Base-by-base conservation (phyloP, 202 grass and related monocot genomes). In the Schoenoplectus triqueter region DNA sequence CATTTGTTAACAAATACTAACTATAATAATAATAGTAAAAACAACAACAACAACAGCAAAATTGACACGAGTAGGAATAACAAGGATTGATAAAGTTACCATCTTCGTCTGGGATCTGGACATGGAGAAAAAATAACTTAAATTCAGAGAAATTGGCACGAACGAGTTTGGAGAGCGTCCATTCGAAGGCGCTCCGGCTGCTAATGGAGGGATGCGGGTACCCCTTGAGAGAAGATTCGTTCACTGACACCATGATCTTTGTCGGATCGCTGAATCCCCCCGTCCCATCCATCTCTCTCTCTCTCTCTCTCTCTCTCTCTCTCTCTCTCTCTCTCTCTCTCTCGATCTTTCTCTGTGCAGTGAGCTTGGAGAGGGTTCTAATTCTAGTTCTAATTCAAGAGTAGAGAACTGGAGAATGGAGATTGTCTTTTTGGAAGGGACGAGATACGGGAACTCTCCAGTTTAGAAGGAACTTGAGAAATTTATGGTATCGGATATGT, bases 151-250 rank as follows among this genome's bases (percentile, higher is more conserved):
- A 7, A 81, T 98, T 98, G 88, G 93, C 95, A 64, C 91, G 96
- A 64, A 98, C 87, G 78, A 98, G 91, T 91, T 94, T 98, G 82
- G 88, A 80, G 62, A 98, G 88, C 65, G 89, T 98, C 95, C 93
- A 95, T 69, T 95, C 95, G 87, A 98, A 95, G 78, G 96, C 96
- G 69, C 80, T 67, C 81, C 95, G 82, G 88, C 91, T 89, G 82
- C 92, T 93, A 83, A 95, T 95, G 84, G 93, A 98, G 42, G 92
- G 93, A 70, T 98, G 88, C 76, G 91, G 95, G 84, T 98, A 98
- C 1, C 95, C 90, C 75, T 88, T 93, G 46, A 98, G 73, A 75
- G 95, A 98, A 31, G 95, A 98, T 68, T 98, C 89, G 82, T 98
- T 98, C 84, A 98, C 95, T 54, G 84, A 91, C 70, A 98, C 77